Base-by-base conservation (phyloP, 1,284 basidiomycete species). In the Apiotrichum montevideense region DNA sequence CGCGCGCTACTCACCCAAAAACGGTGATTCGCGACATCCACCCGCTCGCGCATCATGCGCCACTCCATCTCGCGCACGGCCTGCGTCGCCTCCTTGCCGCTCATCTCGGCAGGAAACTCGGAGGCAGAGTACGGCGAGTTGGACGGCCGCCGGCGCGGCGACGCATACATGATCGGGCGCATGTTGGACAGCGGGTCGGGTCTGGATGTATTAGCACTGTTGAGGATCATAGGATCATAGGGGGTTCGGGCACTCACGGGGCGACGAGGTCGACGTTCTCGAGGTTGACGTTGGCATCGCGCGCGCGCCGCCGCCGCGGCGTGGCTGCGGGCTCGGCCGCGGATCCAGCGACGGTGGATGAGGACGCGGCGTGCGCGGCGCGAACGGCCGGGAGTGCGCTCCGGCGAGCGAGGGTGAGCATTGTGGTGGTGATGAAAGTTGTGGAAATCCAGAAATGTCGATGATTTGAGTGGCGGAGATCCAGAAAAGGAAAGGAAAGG, bases 121-220 rank as follows among this genome's bases (percentile, higher is more conserved):
- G 66, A 52, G 6, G 69, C 63, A 10, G 68, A 70, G 56, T 70
- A 73, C 13, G 71, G 71, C 40, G 71, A 71, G 52, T 65, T 67
- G 21, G 60, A 47, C 3, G 73, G 71, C 47, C 62, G 57, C 13
- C 56, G 56, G 6, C 53, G 62, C 49, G 64, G 63, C 11, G 70
- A 69, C 7, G 68, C 69, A 54, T 75, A 75, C 11, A 73, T 64
- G 46, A 75, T 63, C 1, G 73, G 73, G 14, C 73, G 69, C 51
- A 75, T 72, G 54, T 75, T 74, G 7, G 73, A 75, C 21, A 63
- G 35, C 4, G 72, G 72, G 59, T 75, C 73, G 15, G 73, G 73
- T 4, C 73, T 75, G 10, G 52, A 34, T 3, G 29, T 40, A 21
- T 11, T 7, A 29, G 35, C 29, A 29, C 10, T 39, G 5, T 37